A percentile compares a stretch with the other conserved stretches of the same genome.
These are phyloP conservation scores for Clonostachys byssicola DNA, from an alignment of 2,329 filamentous ascomycete species.

Conservation along the genomic window DNA sequence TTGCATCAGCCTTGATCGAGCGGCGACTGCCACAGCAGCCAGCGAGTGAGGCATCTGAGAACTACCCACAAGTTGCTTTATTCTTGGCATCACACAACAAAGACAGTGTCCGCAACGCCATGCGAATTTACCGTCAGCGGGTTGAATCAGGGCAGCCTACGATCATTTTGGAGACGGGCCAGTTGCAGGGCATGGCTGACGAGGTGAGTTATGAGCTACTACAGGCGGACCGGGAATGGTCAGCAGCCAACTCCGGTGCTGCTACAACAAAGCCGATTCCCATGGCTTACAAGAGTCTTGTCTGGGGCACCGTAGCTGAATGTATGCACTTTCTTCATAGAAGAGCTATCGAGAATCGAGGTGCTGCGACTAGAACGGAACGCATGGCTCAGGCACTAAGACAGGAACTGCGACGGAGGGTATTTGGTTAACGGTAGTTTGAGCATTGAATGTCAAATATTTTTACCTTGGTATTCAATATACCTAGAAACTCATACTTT, in stretches of 20 bases:
- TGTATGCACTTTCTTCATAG: slow-evolving; percentile 29
- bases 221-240: not conserved
- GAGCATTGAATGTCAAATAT: too few species aligned
- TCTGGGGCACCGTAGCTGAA: slow-evolving; percentile 30
- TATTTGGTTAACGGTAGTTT: too few species aligned
- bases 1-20: slow-evolving; percentile 58
- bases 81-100: slow-evolving; percentile 76
- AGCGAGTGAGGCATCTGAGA: slow-evolving; percentile 18
- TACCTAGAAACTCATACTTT: too few species aligned
- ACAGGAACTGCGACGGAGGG: too few species aligned
- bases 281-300: slow-evolving; percentile 31
- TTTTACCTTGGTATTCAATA: too few species aligned
- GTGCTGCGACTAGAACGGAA: not conserved
- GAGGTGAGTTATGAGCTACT: slow-evolving; percentile 64
- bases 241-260: not conserved
- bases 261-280: slow-evolving; percentile 14
- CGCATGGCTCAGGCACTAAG: too few species aligned
- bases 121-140: slow-evolving; percentile 54
- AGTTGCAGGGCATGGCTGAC: slow-evolving; percentile 87
- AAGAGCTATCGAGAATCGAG: slow-evolving; percentile 28
- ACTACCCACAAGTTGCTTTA: slow-evolving; percentile 50
- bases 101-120: slow-evolving; percentile 51
- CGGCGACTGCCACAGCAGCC: slow-evolving; percentile 36
- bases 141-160: slow-evolving; percentile 49
- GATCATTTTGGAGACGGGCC: slow-evolving; percentile 41